These are phyloP conservation scores for Fusarium kyushuense DNA, from an alignment of 2,329 filamentous ascomycete species.

Conservation along the genomic window DNA sequence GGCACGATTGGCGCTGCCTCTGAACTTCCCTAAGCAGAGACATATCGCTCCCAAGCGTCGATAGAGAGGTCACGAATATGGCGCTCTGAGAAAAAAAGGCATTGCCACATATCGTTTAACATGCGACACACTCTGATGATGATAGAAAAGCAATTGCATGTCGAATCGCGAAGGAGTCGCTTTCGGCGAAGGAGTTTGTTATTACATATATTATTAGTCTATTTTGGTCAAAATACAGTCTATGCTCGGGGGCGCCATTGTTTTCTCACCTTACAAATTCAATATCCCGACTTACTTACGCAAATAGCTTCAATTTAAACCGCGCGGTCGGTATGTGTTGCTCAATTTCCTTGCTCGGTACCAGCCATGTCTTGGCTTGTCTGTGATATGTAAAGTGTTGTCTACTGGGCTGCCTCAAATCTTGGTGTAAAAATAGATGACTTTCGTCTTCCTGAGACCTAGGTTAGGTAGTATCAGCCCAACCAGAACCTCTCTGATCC, in stretches of 20 bases:
- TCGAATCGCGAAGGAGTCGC: conserved; percentile 16
- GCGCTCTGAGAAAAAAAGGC: not conserved
- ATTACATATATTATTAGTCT: conserved; percentile 11
- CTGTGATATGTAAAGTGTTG: not conserved
- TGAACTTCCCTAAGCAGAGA: conserved; percentile 80
- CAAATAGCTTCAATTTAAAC: not conserved
- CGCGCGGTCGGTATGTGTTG: not conserved
- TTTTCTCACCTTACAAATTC: not conserved
- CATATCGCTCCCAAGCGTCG: conserved; percentile 50
- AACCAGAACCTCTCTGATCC: too few relatives aligned
- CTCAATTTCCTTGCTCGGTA: not conserved
- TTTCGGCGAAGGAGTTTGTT: conserved; percentile 41
- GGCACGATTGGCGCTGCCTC: conserved; percentile 79
- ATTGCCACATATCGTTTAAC: not conserved
- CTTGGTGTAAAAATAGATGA: not conserved
- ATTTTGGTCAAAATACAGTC: conserved; percentile 1
- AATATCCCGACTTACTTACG: not conserved
- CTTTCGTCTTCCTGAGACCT: too few relatives aligned
- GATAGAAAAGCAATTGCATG: conserved; percentile 37
- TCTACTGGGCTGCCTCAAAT: not conserved
- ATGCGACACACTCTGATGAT: conserved; percentile 15
- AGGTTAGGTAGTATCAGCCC: not conserved
- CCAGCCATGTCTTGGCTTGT: not conserved
- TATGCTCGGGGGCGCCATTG: not conserved
- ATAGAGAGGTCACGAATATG: conserved; percentile 10